Evolutionary conservation across 257 asterid species (phyloP).

Genomic region (Jasminum sambac): DNA sequence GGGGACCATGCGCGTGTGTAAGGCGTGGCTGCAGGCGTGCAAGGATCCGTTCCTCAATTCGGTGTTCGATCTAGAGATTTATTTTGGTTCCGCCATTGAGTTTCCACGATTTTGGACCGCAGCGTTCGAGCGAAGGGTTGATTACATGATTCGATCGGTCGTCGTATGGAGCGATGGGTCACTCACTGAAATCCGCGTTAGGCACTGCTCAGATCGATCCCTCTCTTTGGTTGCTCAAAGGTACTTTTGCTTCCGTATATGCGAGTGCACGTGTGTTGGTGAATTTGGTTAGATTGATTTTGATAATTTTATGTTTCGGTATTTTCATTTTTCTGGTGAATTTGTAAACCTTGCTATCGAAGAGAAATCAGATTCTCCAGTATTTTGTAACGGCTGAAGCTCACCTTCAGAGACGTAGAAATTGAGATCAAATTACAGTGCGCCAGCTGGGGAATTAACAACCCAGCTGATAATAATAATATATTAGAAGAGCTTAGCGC

Average conservation of each 20-base stretch:
- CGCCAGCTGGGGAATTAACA: too few relatives aligned
- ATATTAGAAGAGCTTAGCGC: too few relatives aligned
- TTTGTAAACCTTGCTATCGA: too few relatives aligned
- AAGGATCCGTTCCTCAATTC: slow-evolving; percentile 71
- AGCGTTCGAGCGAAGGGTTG: slow-evolving; percentile 66
- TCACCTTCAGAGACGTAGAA: too few relatives aligned
- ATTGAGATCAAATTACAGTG: too few relatives aligned
- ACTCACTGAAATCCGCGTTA: slow-evolving; percentile 57
- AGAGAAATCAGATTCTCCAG: too few relatives aligned
- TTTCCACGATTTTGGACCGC: slow-evolving; percentile 64
- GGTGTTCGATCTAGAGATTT: slow-evolving; percentile 52
- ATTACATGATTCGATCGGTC: slow-evolving; percentile 67
- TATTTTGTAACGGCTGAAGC: too few relatives aligned
- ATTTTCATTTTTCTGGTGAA: neutral
- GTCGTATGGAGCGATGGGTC: slow-evolving; percentile 57
- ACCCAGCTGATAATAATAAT: too few relatives aligned
- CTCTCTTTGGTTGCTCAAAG: slow-evolving; percentile 62
- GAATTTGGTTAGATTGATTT: too few relatives aligned
- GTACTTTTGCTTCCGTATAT: slow-evolving; percentile 30
- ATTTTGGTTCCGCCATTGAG: slow-evolving; percentile 51
- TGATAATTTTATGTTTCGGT: neutral
- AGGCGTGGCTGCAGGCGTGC: slow-evolving; percentile 69
- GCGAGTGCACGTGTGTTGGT: neutral
- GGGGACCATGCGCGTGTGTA: slow-evolving; percentile 64
- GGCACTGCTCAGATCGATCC: slow-evolving; percentile 81